Conservation (phyloP, 2,329 filamentous ascomycete genomes). For the Escovopsis sp. region DNA sequence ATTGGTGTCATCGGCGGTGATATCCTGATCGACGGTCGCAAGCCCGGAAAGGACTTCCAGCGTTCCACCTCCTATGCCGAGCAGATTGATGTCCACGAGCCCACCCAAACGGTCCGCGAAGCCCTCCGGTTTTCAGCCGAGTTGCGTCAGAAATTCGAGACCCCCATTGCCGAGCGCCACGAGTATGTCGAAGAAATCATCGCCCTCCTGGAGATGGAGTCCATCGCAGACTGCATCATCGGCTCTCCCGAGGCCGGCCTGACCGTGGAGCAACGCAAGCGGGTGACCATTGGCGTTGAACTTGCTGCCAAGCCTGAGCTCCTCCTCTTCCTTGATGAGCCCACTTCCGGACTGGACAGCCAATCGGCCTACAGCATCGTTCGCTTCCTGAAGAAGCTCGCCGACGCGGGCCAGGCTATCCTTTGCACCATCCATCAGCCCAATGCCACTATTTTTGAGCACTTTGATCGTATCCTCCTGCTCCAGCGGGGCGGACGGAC, state of each 20-base stretch:
- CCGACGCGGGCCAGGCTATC: slow-evolving; percentile 71
- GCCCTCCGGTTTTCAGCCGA: slow-evolving; percentile 49
- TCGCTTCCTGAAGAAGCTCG: slow-evolving; percentile 62
- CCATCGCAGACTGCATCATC: slow-evolving; percentile 44
- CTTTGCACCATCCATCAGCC: slow-evolving; percentile 88
- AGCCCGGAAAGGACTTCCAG: slow-evolving; percentile 45
- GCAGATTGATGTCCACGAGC: slow-evolving; percentile 48
- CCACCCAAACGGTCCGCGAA: slow-evolving; percentile 47
- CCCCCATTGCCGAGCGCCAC: slow-evolving; percentile 39
- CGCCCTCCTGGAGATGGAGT: slow-evolving; percentile 41
- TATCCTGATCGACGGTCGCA: slow-evolving; percentile 40
- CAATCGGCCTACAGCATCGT: slow-evolving; percentile 64
- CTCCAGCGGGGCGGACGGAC: slow-evolving; percentile 65
- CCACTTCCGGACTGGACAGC: slow-evolving; percentile 51
- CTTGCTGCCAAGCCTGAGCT: slow-evolving; percentile 69
- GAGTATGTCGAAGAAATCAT: slow-evolving; percentile 49
- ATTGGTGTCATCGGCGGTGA: slow-evolving; percentile 45
- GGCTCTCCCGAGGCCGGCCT: slow-evolving; percentile 52
- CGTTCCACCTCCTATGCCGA: slow-evolving; percentile 48
- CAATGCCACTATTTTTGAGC: slow-evolving; percentile 72
- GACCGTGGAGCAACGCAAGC: slow-evolving; percentile 51
- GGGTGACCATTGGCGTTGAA: slow-evolving; percentile 85
- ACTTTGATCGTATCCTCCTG: slow-evolving; percentile 71
- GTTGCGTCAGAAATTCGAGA: slow-evolving; percentile 40
- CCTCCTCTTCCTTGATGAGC: slow-evolving; percentile 66